Evolutionary conservation across 2,329 filamentous ascomycete genomes (phyloP).

Genomic region (Arthrobotrys musiformis): DNA sequence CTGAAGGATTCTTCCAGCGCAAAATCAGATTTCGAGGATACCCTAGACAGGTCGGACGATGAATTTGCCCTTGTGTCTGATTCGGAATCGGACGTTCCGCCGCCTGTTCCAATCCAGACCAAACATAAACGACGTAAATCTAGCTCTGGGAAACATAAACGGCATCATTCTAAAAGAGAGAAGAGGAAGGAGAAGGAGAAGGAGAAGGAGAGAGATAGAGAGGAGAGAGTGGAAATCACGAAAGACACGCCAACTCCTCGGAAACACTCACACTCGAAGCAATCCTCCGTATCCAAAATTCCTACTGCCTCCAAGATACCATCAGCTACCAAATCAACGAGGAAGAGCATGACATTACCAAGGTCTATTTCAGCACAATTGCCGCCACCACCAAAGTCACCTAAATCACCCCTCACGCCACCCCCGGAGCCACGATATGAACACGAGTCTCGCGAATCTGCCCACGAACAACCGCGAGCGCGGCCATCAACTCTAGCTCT

Average conservation of each 20-base stretch:
- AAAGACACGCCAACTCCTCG: conserved; percentile 35
- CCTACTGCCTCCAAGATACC: conserved; percentile 47
- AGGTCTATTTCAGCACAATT: conserved; percentile 39
- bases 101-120: conserved; percentile 20
- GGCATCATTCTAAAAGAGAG: conserved; percentile 45
- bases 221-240: conserved; percentile 12
- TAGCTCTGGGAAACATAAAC: conserved; percentile 38
- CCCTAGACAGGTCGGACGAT: conserved; percentile 37
- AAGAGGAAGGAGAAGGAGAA: conserved; percentile 35
- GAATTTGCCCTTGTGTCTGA: conserved; percentile 46
- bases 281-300: conserved; percentile 43
- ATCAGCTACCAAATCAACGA: conserved; percentile 32
- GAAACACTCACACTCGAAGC: conserved; percentile 42
- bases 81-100: conserved; percentile 44
- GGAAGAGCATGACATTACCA: conserved; percentile 46
- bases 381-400: conserved; percentile 20
- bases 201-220: conserved; percentile 29
- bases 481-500: conserved; percentile 43
- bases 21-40: conserved; percentile 49
- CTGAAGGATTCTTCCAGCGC: conserved; percentile 51
- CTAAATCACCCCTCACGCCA: conserved; percentile 34
- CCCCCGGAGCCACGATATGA: conserved; percentile 31
- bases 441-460: background rate
- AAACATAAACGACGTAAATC: conserved; percentile 54
- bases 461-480: conserved; percentile 17